Evolutionary conservation across 306 rosid genomes (phyloP).

Genomic region (Quercus rubra): DNA sequence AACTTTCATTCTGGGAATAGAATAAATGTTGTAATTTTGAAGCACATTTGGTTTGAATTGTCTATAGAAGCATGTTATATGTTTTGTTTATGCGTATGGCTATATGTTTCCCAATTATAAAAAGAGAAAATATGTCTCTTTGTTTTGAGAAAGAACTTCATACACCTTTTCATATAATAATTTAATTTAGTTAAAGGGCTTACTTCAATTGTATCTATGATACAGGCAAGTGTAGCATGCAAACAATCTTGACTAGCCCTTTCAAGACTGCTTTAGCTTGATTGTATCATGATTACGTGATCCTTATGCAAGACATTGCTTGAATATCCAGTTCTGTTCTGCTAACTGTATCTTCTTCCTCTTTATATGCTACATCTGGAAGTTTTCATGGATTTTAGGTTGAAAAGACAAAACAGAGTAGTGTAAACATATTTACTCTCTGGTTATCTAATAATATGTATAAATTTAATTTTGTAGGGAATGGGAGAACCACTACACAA

Average conservation of each 20-base stretch:
- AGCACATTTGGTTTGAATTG: background rate
- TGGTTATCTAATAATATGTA: slow-evolving; percentile 18
- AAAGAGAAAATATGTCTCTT: background rate
- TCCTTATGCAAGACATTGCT: background rate
- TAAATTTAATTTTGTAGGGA: slow-evolving; percentile 54
- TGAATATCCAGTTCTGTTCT: background rate
- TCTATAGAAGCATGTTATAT: background rate
- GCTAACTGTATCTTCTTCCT: background rate
- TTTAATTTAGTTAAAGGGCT: background rate
- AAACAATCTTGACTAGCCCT: background rate
- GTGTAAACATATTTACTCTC: slow-evolving; percentile 1
- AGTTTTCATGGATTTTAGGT: background rate
- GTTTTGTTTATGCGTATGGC: background rate
- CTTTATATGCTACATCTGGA: background rate
- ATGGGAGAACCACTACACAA: slow-evolving; percentile 99
- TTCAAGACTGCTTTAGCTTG: background rate
- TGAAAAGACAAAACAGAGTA: background rate
- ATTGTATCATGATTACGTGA: background rate
- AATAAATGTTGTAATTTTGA: background rate
- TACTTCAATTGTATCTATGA: background rate
- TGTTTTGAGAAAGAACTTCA: background rate
- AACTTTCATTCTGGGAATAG: background rate
- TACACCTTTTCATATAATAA: background rate
- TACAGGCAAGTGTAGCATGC: background rate
- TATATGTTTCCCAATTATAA: background rate